phyloP scores from a whole-genome alignment of 441 rosid genomes.

The Populus hybrid region DNA sequence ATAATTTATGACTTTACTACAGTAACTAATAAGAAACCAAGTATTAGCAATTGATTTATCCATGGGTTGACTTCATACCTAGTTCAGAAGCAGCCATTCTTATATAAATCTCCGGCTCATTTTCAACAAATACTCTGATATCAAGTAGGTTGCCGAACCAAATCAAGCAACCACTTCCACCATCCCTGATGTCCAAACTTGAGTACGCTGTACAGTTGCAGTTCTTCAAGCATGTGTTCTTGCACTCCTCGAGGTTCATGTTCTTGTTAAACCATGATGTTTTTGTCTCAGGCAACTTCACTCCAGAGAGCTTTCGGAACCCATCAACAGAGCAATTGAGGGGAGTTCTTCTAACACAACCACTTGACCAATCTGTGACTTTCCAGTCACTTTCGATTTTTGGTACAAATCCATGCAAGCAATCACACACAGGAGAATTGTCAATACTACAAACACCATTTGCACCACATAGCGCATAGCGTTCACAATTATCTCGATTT shows the following conservation, averaged over 20 bases:
- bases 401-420: too few species aligned
- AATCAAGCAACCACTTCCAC: background rate
- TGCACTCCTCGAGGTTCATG: background rate
- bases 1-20: background rate
- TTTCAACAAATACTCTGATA: background rate
- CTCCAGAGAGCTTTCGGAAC: background rate
- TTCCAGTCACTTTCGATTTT: too few species aligned
- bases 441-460: too few species aligned
- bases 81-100: constrained; percentile 8
- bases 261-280: background rate
- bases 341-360: background rate
- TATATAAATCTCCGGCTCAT: background rate
- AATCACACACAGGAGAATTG: too few species aligned
- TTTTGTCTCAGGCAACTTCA: background rate
- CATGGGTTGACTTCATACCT: constrained; percentile 16
- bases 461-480: background rate
- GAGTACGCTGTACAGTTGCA: background rate
- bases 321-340: background rate
- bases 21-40: background rate
- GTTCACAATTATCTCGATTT: background rate
- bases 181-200: background rate
- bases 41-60: background rate
- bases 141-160: background rate
- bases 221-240: background rate
- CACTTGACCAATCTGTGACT: too few species aligned